Base-by-base conservation (phyloP, 345 rosid genomes). In the Brassica carinata region DNA sequence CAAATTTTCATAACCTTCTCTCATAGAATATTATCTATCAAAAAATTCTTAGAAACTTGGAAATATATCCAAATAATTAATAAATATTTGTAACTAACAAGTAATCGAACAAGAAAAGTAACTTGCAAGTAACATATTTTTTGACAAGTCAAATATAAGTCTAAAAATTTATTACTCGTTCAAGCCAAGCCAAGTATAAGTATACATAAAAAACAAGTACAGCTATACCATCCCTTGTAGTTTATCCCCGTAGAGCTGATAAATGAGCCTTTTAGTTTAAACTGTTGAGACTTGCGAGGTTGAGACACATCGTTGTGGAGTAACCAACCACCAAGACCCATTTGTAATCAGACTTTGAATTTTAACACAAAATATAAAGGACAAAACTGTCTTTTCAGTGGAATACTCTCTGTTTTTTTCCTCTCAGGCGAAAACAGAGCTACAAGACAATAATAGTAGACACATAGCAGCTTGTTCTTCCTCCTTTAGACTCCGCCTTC, bases 401-500 rank as follows among this genome's bases (percentile, higher is more conserved):
- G 14, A 13, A 43, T 43, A 43, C n/a, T 43, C 51, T 43, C 51
- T 43, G 51, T 43, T 43, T 43, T 36, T 8, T 8, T 36, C 9
- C 10, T 3, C 13, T 10, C 14, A 43, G 51, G n/a, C 51, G 51
- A 43, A 43, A 82, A 91, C 89, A 51, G 88, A 83, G 76, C 86
- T 89, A 67, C 82, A 91, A 3, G 98, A 94, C 82, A 94, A 69
- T 8, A 97, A 94, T 86, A 94, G 76, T 59, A 94, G 72, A 72
- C 87, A 89, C 65, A 91, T 81, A 78, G 98, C 98, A 53, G 98
- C 97, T 70, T 88, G 90, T 80, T 94, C 97, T 78, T 90, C 97
- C 84, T 92, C 97, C 13, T 88, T 79, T 77, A 89, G 31, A 82
- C 61, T 83, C 79, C 97, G 5, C 17, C 57, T 78, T 67, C 87